These are phyloP conservation scores for Tieghemiomyces parasiticus DNA, from an alignment of 192 early-diverging fungal genomes.

Conservation along the genomic window DNA sequence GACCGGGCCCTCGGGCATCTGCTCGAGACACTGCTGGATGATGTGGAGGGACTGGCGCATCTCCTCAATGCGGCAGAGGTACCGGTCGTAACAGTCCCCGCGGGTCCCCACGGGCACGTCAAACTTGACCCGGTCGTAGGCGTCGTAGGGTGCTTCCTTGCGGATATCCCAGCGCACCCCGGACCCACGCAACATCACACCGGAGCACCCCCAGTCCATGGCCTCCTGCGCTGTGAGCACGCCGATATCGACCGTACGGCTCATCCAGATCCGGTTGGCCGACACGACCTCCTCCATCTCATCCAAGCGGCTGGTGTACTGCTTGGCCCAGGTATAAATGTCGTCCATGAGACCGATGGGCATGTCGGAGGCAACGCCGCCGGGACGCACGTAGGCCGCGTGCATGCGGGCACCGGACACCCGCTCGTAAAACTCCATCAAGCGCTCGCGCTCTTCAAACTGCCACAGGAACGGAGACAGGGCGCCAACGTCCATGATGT, in stretches of 20 bases:
- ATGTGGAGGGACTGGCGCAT: constrained; percentile 96
- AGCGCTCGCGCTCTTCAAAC: constrained; percentile 98
- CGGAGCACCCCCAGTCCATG: constrained; percentile 81
- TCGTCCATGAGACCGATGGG: constrained; percentile 90
- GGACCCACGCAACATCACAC: constrained; percentile 88
- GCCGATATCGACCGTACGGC: constrained; percentile 74
- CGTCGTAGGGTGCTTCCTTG: constrained; percentile 89
- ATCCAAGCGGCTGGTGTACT: constrained; percentile 78
- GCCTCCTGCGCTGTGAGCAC: constrained; percentile 78
- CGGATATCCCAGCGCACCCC: constrained; percentile 90
- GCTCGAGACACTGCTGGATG: constrained; percentile 87
- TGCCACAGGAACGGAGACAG: constrained; percentile 97
- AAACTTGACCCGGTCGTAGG: constrained; percentile 89
- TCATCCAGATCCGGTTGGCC: constrained; percentile 90
- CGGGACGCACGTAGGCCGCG: constrained; percentile 90
- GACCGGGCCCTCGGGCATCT: constrained; percentile 88
- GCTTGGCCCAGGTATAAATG: constrained; percentile 86
- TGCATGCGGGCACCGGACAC: constrained; percentile 98
- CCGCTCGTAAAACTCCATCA: constrained; percentile 99
- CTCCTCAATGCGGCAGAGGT: constrained; percentile 93
- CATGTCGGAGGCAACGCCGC: constrained; percentile 86
- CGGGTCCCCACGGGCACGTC: constrained; percentile 90
- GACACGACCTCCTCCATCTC: constrained; percentile 91
- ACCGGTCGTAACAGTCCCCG: constrained; percentile 94
- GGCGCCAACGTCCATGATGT: constrained; percentile 96